Evolutionary conservation across 78 protist species (phyloP).

Genomic region (Dictyostelium firmibasis): DNA sequence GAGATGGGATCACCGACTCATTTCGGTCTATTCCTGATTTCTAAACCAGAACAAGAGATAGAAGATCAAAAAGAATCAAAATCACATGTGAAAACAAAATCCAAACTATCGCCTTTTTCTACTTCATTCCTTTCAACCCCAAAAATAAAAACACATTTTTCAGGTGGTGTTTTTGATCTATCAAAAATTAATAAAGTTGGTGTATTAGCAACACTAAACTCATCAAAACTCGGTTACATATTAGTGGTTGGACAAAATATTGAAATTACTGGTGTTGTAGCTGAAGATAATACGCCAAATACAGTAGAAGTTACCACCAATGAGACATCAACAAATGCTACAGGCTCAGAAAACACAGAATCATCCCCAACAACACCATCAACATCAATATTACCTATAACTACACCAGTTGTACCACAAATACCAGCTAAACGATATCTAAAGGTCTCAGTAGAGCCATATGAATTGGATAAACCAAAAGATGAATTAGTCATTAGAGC

Average conservation of each 20-base stretch:
- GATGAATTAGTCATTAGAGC: constrained; percentile 4
- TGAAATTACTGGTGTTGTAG: not conserved
- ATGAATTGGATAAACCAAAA: not conserved
- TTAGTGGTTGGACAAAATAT: not conserved
- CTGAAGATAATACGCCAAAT: not conserved
- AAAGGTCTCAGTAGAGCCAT: not conserved
- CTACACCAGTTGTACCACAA: not conserved
- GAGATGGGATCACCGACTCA: constrained; percentile 29
- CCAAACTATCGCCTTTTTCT: not conserved
- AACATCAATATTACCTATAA: not conserved
- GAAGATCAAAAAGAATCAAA: not conserved
- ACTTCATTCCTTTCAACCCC: not conserved
- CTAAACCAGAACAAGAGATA: not conserved
- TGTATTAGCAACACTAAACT: not conserved
- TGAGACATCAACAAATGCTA: not conserved
- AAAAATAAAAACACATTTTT: too few species aligned
- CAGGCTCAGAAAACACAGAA: too few species aligned
- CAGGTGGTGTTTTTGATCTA: not conserved
- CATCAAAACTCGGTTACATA: not conserved
- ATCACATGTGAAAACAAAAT: not conserved
- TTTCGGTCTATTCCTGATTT: not conserved
- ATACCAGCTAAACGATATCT: not conserved
- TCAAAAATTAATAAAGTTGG: constrained; percentile 13
- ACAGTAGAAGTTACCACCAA: not conserved
- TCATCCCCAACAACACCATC: not conserved